Evolutionary conservation across 1,139 yeast species (phyloP).

Genomic region (Eremothecium gossypii): DNA sequence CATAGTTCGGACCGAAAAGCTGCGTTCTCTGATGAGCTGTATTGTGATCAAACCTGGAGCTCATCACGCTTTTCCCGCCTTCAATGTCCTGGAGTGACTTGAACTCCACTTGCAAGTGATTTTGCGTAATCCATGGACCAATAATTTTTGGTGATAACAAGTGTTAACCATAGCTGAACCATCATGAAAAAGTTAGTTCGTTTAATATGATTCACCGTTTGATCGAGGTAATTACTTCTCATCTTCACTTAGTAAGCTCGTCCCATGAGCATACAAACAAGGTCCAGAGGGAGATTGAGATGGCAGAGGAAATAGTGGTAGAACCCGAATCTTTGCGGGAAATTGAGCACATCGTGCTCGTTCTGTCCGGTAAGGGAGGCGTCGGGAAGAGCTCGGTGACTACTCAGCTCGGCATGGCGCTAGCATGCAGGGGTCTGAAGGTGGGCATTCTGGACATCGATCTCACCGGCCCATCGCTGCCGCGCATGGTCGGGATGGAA

Average conservation of each 20-base stretch:
- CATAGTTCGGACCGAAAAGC: constrained; percentile 24
- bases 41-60: constrained; percentile 5
- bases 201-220: no score
- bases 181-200: no score
- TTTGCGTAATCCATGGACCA: no score
- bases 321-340: constrained; percentile 45
- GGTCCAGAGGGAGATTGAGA: no score
- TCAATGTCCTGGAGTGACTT: no score
- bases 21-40: constrained; percentile 25
- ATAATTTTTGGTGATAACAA: no score
- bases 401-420: constrained; percentile 77
- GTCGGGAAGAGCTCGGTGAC: constrained; percentile 96
- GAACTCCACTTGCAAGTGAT: no score
- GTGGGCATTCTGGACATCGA: constrained; percentile 95
- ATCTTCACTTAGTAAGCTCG: no score
- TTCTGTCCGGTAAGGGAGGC: constrained; percentile 93
- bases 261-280: no score
- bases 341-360: constrained; percentile 70
- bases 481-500: constrained; percentile 94
- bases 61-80: background rate
- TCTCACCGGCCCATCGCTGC: constrained; percentile 92
- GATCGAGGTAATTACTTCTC: no score
- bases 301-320: no score
- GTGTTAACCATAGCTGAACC: no score
- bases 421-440: constrained; percentile 58